Evolutionary conservation across 768 basidiomycete genomes (phyloP), one percentile per base, ranked within the genome.

Genomic region (Kwoniella botswanensis): DNA sequence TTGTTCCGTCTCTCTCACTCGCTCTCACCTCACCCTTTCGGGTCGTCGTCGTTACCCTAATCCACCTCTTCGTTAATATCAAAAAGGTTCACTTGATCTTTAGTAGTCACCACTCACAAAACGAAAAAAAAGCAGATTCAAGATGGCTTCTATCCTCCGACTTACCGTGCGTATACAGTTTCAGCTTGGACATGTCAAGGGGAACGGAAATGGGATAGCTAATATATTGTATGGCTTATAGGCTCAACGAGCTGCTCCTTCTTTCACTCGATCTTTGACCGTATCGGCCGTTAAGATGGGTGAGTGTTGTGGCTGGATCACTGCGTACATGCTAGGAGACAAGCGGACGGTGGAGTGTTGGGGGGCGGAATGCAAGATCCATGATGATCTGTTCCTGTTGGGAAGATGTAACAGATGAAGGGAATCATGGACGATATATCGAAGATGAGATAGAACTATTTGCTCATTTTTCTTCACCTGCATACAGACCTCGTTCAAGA

Each of bases 401-500:
- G n/a, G 35, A 35, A 35, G 35, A 35, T 35, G 35, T 35, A 35
- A 6, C 6, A 7, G 7, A 35, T 35, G 35, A 35, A 35, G 35
- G 35, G 35, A 35, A 35, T 35, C 7, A 6, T 35, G 35, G 35
- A n/a, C n/a, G n/a, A 35, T 35, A 35, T 35, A 35, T 35, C 35
- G 4, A 1, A 35, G 35, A 35, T 35, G 6, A 35, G 6, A 35
- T 0, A 7, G 35, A 35, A 35, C 35, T 35, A 35, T n/a, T n/a
- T n/a, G n/a, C n/a, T n/a, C n/a, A n/a, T n/a, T n/a, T n/a, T n/a
- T n/a, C n/a, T n/a, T 50, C 22, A 9, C 18, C 21, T 24, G 7
- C 17, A 21, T 53, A 50, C 13, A 97, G 95, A 97, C 87, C 87
- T 95, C 81, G 87, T 98, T 64, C 92, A 95, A 88, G 94, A 97